Evolutionary conservation across 352 stramenopile genomes (phyloP).

Genomic region (Pythium dissotocum): DNA sequence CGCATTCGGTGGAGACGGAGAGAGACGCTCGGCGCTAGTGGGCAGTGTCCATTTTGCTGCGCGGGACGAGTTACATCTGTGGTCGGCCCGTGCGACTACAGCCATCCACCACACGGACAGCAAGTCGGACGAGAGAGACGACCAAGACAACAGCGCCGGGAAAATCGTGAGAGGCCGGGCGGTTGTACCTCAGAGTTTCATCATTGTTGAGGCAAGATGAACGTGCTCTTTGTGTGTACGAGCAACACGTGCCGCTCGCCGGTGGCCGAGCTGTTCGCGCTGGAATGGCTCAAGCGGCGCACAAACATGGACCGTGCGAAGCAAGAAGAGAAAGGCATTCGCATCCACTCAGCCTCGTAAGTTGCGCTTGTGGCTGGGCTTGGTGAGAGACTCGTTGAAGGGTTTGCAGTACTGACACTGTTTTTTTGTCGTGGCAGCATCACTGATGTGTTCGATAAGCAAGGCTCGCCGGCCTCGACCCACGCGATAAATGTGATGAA

Average conservation of each 20-base stretch:
- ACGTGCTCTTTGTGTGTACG: constrained; percentile 84
- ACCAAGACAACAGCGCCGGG: not conserved
- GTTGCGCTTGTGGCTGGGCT: not conserved
- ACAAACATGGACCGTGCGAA: constrained; percentile 67
- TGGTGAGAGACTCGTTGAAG: too few species aligned
- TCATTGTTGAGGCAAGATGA: constrained; percentile 34
- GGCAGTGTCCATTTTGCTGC: not conserved
- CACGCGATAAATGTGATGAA: constrained; percentile 67
- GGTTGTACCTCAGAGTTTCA: not conserved
- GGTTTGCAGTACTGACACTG: not conserved
- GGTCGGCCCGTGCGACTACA: not conserved
- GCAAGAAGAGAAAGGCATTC: constrained; percentile 65
- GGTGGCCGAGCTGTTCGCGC: constrained; percentile 70
- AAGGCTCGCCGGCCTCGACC: constrained; percentile 63
- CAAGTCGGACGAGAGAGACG: not conserved
- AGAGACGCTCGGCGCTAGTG: not conserved
- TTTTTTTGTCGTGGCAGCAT: constrained; percentile 33
- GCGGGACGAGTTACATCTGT: not conserved
- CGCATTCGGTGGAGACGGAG: not conserved
- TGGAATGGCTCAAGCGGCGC: constrained; percentile 76
- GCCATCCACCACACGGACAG: not conserved
- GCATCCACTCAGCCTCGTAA: constrained; percentile 72
- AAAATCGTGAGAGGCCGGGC: not conserved
- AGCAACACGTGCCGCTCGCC: constrained; percentile 86
- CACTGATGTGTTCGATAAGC: constrained; percentile 69